Conservation (phyloP, 2,329 filamentous ascomycete genomes). For the Aureobasidium namibiae region DNA sequence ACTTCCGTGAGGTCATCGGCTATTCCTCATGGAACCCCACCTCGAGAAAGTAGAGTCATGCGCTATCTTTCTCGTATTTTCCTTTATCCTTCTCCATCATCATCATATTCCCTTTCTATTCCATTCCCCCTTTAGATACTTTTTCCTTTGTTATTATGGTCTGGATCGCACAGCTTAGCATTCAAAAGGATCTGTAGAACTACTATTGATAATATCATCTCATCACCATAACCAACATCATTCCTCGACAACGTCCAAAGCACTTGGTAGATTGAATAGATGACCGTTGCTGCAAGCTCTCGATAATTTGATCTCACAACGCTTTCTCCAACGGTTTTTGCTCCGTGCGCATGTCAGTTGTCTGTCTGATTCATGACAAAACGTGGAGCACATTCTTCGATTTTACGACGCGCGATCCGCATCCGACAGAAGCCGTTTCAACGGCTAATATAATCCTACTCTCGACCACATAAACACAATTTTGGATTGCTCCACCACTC, state of each 20-base stretch:
- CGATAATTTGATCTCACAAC: background rate
- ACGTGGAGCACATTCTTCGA: background rate
- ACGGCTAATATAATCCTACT: background rate
- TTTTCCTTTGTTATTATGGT: background rate
- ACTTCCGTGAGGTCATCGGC: slow-evolving; percentile 37
- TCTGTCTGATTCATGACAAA: background rate
- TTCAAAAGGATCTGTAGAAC: background rate
- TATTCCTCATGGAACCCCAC: slow-evolving; percentile 44
- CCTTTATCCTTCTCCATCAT: background rate
- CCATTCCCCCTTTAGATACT: background rate
- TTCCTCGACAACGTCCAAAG: background rate
- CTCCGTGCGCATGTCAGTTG: background rate
- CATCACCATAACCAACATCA: background rate
- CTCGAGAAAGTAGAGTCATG: slow-evolving; percentile 22
- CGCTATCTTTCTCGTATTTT: background rate
- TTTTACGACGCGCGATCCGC: too few species aligned
- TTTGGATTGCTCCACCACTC: background rate
- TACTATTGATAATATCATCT: background rate
- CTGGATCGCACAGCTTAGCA: background rate
- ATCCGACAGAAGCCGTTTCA: background rate
- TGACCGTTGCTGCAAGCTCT: background rate
- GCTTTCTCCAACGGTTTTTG: background rate
- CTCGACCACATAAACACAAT: background rate
- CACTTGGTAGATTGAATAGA: background rate
- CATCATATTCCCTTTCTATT: background rate